These are phyloP conservation scores for Lagerstroemia speciosa DNA, from an alignment of 345 rosid genomes.

Conservation along the genomic window DNA sequence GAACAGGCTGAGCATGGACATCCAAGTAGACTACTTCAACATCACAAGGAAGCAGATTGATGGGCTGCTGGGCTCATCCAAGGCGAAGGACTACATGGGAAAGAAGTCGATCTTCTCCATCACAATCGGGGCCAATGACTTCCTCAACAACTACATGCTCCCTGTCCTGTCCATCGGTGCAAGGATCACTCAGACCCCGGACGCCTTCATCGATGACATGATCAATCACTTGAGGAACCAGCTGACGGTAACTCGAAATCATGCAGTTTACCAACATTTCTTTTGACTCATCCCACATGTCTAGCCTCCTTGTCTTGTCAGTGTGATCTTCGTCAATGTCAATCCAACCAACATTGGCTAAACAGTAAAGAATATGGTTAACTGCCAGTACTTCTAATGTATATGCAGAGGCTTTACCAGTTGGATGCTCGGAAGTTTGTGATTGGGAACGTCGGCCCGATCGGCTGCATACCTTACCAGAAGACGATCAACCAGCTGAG, in stretches of 20 bases:
- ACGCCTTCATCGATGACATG: conserved; percentile 37
- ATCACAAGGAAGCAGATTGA: conserved; percentile 39
- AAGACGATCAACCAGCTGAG: conserved; percentile 33
- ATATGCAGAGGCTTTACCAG: conserved; percentile 32
- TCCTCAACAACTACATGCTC: conserved; percentile 42
- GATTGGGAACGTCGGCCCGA: conserved; percentile 47
- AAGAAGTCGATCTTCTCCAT: conserved; percentile 41
- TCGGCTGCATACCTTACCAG: conserved; percentile 64
- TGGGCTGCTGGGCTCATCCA: conserved; percentile 29
- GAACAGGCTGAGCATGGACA: conserved; percentile 12
- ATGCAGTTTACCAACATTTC: too few relatives aligned
- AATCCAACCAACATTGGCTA: too few relatives aligned
- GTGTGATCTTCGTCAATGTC: too few relatives aligned
- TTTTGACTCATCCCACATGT: too few relatives aligned
- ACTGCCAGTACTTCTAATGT: not conserved
- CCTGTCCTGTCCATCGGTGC: conserved; percentile 29
- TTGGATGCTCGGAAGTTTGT: conserved; percentile 41
- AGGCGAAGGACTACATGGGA: conserved; percentile 25
- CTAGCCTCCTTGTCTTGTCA: too few relatives aligned
- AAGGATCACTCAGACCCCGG: conserved; percentile 21
- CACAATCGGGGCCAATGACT: conserved; percentile 49
- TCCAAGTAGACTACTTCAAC: conserved; percentile 47
- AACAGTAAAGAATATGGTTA: too few relatives aligned
- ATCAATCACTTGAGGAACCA: conserved; percentile 39
- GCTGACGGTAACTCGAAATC: conserved; percentile 27